phyloP scores from a whole-genome alignment of 2,329 filamentous ascomycete genomes.

The Alternaria solani region DNA sequence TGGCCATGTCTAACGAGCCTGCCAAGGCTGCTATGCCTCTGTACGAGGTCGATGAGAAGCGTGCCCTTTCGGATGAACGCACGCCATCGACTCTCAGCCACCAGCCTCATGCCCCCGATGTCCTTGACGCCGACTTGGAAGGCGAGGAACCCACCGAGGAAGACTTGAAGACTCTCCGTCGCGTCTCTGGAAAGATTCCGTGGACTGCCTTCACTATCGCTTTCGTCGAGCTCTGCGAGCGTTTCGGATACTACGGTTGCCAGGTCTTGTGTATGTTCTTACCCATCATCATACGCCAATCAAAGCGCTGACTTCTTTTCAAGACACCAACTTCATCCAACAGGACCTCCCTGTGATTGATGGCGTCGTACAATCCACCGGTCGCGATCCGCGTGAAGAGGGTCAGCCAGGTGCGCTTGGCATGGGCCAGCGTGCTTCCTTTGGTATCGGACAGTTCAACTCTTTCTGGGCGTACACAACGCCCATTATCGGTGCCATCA shows the following conservation, averaged over 20 bases:
- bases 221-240: conserved; percentile 77
- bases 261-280: conserved; percentile 66
- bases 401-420: conserved; percentile 48
- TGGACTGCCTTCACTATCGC: conserved; percentile 74
- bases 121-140: conserved; percentile 45
- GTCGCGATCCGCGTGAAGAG: conserved; percentile 36
- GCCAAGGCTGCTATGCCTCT: conserved; percentile 39
- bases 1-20: conserved; percentile 49
- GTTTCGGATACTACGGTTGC: conserved; percentile 80
- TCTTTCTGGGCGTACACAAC: conserved; percentile 53
- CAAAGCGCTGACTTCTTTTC: conserved; percentile 8
- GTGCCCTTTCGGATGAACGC: conserved; percentile 30
- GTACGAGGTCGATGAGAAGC: conserved; percentile 46
- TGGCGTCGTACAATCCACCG: conserved; percentile 44
- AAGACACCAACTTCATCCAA: conserved; percentile 54
- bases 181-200: conserved; percentile 70
- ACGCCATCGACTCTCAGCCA: conserved; percentile 29
- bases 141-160: conserved; percentile 65
- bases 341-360: conserved; percentile 47
- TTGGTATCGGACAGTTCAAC: conserved; percentile 50
- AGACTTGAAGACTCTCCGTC: conserved; percentile 67
- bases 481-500: conserved; percentile 62
- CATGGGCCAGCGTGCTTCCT: conserved; percentile 50
- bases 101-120: conserved; percentile 27
- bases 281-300: neutral